Evolutionary conservation across 1,284 basidiomycete genomes (phyloP).

Genomic region (Sporisorium scitamineum): DNA sequence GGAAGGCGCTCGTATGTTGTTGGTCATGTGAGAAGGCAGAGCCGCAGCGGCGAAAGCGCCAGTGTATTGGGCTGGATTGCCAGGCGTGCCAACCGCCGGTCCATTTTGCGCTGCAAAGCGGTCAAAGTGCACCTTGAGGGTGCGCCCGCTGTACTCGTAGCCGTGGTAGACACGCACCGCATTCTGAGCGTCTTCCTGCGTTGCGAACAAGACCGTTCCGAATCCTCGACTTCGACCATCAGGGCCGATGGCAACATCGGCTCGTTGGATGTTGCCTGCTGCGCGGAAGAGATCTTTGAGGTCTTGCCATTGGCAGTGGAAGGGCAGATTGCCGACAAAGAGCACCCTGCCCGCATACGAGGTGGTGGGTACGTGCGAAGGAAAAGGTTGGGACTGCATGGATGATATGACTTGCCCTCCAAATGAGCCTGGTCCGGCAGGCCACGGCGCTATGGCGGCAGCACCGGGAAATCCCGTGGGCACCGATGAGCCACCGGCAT

Average conservation of each 20-base stretch:
- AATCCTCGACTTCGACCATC: constrained; percentile 93
- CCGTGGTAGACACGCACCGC: constrained; percentile 76
- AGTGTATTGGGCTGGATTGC: constrained; percentile 67
- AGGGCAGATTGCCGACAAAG: constrained; percentile 67
- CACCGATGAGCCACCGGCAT: constrained; percentile 40
- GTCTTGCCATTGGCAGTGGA: constrained; percentile 69
- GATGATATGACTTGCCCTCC: constrained; percentile 20
- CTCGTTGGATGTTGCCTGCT: constrained; percentile 82
- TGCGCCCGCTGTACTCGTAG: constrained; percentile 86
- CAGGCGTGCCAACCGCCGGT: constrained; percentile 51
- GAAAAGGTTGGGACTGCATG: constrained; percentile 48
- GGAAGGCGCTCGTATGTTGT: constrained; percentile 31
- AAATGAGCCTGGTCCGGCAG: constrained; percentile 34
- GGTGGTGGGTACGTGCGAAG: constrained; percentile 44
- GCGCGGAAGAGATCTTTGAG: constrained; percentile 66
- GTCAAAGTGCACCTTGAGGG: constrained; percentile 87
- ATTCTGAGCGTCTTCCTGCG: constrained; percentile 87
- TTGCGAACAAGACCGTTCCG: constrained; percentile 90
- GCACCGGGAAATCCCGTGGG: constrained; percentile 52
- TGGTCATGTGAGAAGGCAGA: constrained; percentile 56
- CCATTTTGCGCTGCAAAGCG: constrained; percentile 56
- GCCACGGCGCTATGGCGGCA: constrained; percentile 48
- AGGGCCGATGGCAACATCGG: constrained; percentile 90
- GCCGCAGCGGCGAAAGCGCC: constrained; percentile 62
- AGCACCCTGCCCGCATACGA: constrained; percentile 66